Evolutionary conservation across 176 grass and related monocot genomes (phyloP).

Genomic region (Carex scoparia): DNA sequence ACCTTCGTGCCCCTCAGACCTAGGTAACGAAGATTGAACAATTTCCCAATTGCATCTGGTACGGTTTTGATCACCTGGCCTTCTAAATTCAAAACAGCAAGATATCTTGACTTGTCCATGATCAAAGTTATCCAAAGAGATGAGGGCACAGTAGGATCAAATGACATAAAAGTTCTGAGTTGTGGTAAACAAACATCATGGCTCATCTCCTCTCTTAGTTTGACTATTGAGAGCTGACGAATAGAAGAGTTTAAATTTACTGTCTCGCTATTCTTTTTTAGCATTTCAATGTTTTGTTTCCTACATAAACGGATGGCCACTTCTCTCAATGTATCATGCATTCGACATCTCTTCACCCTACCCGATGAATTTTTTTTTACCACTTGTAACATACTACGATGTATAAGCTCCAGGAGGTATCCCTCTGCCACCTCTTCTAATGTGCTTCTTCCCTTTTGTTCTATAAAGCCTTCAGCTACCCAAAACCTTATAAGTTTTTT

Average conservation of each 20-base stretch:
- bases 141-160: neutral
- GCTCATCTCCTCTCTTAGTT: neutral
- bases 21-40: conserved; percentile 49
- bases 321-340: conserved; percentile 47
- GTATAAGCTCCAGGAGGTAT: conserved; percentile 24
- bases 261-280: conserved; percentile 4
- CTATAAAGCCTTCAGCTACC: conserved; percentile 34
- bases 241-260: neutral
- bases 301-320: conserved; percentile 24
- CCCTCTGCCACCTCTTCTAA: conserved; percentile 33
- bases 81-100: conserved; percentile 30
- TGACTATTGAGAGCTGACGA: neutral
- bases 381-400: conserved; percentile 20
- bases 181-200: neutral
- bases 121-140: conserved; percentile 11
- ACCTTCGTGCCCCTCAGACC: conserved; percentile 32
- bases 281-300: conserved; percentile 24
- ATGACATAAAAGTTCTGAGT: conserved; percentile 34
- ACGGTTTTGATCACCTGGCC: neutral
- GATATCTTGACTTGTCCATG: conserved; percentile 15
- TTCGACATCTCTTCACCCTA: conserved; percentile 10
- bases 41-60: conserved; percentile 19
- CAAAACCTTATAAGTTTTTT: conserved; percentile 29
- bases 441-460: conserved; percentile 18
- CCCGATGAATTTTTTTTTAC: neutral